Conservation (phyloP, 139 green algal genomes). For the Mesotaenium endlicherianum region DNA sequence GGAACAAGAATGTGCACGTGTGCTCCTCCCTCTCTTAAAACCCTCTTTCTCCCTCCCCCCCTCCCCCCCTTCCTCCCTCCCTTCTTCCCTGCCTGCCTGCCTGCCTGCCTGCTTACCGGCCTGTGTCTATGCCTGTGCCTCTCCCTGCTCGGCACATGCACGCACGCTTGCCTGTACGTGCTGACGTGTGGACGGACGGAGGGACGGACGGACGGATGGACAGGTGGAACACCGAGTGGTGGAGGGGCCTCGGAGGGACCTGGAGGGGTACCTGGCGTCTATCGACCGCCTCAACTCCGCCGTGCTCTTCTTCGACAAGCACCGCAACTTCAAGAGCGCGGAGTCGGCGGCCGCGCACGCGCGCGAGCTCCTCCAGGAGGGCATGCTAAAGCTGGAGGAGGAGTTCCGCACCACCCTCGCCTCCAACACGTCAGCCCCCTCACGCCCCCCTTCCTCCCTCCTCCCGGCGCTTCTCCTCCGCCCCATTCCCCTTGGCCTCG, state of each 20-base stretch:
- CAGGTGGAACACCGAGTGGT: slow-evolving; percentile 37
- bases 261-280: slow-evolving; percentile 26
- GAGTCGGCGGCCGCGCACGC: slow-evolving; percentile 16
- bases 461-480: background rate
- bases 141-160: too few relatives aligned
- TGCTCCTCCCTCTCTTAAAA: too few relatives aligned
- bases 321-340: slow-evolving; percentile 27
- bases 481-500: background rate
- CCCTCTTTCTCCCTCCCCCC: too few relatives aligned
- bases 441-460: background rate
- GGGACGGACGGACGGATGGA: background rate
- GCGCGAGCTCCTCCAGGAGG: slow-evolving; percentile 13
- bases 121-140: too few relatives aligned
- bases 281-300: slow-evolving; percentile 28
- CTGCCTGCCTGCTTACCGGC: too few relatives aligned
- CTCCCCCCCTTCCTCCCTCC: too few relatives aligned
- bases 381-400: slow-evolving; percentile 30
- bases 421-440: background rate
- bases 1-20: too few relatives aligned
- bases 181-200: background rate
- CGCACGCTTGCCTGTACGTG: background rate
- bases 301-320: slow-evolving; percentile 33
- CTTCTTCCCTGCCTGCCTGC: too few relatives aligned
- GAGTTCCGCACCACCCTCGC: too few relatives aligned
- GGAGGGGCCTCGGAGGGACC: background rate